A percentile compares a stretch with the other conserved stretches of the same genome.
Conservation (phyloP, 106 monocot genomes). For the Dendrobium nobile region DNA sequence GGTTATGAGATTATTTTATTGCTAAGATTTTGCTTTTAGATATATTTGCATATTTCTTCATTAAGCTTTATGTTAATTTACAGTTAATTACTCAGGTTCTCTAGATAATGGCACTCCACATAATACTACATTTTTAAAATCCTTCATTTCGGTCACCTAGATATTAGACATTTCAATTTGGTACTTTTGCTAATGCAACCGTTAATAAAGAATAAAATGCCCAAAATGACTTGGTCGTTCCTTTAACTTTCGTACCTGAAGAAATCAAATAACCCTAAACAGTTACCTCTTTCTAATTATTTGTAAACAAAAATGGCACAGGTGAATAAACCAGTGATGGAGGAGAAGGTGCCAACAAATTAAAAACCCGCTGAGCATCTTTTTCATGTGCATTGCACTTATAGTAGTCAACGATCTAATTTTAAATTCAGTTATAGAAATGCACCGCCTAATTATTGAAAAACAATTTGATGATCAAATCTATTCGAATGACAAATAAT, state of each 20-base stretch:
- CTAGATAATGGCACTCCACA: neutral
- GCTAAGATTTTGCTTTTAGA: neutral
- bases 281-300: too few relatives aligned
- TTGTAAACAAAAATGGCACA: too few relatives aligned
- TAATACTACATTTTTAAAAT: neutral
- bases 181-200: neutral
- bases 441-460: neutral
- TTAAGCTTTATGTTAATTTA: neutral
- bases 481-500: neutral
- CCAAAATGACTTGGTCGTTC: too few relatives aligned
- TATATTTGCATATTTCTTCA: neutral
- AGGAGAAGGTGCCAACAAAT: too few relatives aligned
- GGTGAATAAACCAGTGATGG: too few relatives aligned
- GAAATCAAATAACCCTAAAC: too few relatives aligned
- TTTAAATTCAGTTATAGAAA: too few relatives aligned
- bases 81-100: neutral
- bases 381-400: too few relatives aligned
- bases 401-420: too few relatives aligned
- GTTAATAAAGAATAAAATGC: neutral
- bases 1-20: neutral
- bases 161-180: neutral
- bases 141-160: neutral
- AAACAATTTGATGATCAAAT: neutral
- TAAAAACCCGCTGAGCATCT: too few relatives aligned
- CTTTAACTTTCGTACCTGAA: too few relatives aligned